Evolutionary conservation across 441 rosid species (phyloP).

Genomic region (Breynia disticha): DNA sequence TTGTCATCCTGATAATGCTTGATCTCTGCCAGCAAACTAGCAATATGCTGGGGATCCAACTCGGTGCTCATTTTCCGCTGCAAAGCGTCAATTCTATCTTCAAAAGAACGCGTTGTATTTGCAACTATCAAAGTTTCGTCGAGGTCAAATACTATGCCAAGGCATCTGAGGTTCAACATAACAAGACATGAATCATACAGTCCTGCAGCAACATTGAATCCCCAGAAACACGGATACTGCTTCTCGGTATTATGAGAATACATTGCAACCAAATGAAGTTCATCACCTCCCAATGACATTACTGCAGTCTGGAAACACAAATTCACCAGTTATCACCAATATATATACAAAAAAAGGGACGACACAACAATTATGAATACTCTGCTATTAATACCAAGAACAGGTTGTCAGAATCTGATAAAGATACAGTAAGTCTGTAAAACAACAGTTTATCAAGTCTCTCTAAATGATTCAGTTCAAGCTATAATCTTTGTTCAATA

Average conservation of each 20-base stretch:
- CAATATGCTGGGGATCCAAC: conserved; percentile 62
- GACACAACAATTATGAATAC: background rate
- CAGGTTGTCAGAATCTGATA: too few relatives aligned
- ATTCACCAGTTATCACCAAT: conserved; percentile 13
- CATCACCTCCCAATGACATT: conserved; percentile 60
- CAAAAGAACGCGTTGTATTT: conserved; percentile 88
- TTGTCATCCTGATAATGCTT: conserved; percentile 93
- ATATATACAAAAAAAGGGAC: background rate
- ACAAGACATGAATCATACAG: conserved; percentile 68
- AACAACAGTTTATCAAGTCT: too few relatives aligned
- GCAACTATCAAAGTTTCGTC: conserved; percentile 96
- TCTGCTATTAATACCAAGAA: too few relatives aligned
- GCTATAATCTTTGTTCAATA: too few relatives aligned
- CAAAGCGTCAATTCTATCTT: conserved; percentile 77
- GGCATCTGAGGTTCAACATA: conserved; percentile 88
- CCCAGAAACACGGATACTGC: conserved; percentile 81
- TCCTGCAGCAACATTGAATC: conserved; percentile 58
- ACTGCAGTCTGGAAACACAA: conserved; percentile 73
- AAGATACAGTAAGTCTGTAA: too few relatives aligned
- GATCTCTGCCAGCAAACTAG: conserved; percentile 70
- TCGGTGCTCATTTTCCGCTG: conserved; percentile 64
- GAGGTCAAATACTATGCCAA: conserved; percentile 94
- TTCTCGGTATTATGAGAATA: conserved; percentile 40
- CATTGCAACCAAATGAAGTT: conserved; percentile 97
- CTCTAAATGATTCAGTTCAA: too few relatives aligned